These are phyloP conservation scores for Fraxinus albicans DNA, from an alignment of 305 asterid species.

Conservation along the genomic window DNA sequence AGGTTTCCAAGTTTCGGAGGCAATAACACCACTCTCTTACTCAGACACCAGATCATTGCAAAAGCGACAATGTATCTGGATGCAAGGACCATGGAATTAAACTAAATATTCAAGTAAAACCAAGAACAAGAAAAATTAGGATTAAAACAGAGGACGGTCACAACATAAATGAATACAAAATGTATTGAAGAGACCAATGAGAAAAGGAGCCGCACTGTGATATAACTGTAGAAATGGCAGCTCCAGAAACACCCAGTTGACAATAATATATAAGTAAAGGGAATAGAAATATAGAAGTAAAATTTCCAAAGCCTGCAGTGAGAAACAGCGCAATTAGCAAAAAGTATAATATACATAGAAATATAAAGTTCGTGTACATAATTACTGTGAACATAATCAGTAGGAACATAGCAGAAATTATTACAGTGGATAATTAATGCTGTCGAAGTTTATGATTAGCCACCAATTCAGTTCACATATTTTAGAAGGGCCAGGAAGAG, in stretches of 20 bases:
- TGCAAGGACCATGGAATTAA: constrained; percentile 18
- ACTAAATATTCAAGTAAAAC: constrained; percentile 10
- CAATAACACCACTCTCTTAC: constrained; percentile 60
- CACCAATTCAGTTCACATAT: too few species aligned
- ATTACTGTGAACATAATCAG: neutral
- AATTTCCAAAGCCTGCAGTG: constrained; percentile 83
- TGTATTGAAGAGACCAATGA: neutral
- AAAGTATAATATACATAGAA: neutral
- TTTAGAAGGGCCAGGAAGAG: too few species aligned
- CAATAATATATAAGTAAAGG: constrained; percentile 68
- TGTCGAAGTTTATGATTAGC: neutral
- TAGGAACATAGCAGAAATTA: constrained; percentile 9
- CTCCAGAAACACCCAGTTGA: constrained; percentile 83
- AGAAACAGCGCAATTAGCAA: constrained; percentile 9
- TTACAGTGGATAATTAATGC: neutral
- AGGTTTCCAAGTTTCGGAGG: constrained; percentile 75
- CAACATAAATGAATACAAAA: constrained; percentile 8
- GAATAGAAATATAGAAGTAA: constrained; percentile 68
- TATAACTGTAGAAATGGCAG: constrained; percentile 84
- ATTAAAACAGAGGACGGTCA: constrained; percentile 12
- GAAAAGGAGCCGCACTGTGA: constrained; percentile 71
- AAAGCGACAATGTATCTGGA: constrained; percentile 70
- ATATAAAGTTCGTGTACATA: constrained; percentile 4
- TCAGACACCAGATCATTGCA: constrained; percentile 74
- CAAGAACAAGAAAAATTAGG: constrained; percentile 3